phyloP scores from a whole-genome alignment of 805 yeast genomes.

The Monosporozyma aquatica region DNA sequence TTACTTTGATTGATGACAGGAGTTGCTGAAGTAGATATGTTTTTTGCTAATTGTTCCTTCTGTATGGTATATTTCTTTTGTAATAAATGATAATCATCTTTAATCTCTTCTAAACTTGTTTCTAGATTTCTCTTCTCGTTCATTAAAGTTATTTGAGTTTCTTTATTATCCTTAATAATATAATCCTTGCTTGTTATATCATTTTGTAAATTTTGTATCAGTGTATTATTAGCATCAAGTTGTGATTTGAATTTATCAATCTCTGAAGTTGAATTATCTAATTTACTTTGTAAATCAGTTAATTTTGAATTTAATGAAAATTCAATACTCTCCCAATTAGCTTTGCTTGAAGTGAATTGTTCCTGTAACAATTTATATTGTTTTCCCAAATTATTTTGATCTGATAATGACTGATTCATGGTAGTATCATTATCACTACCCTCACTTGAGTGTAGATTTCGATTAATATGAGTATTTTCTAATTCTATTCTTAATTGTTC shows the following conservation, averaged over 20 bases:
- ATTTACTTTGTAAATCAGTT: slow-evolving; percentile 4
- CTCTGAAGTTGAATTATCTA: neutral
- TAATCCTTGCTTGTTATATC: neutral
- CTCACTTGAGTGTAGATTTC: slow-evolving; percentile 1
- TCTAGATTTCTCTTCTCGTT: slow-evolving; percentile 23
- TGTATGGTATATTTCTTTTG: slow-evolving; percentile 22
- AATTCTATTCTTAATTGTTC: slow-evolving; percentile 58
- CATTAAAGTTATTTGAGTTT: slow-evolving; percentile 13
- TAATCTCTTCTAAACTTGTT: slow-evolving; percentile 16
- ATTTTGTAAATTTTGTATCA: slow-evolving; percentile 1
- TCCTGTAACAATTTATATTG: slow-evolving; percentile 42
- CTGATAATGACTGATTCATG: neutral
- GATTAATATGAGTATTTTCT: slow-evolving; percentile 38
- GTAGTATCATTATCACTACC: slow-evolving; percentile 7
- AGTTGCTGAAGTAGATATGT: neutral
- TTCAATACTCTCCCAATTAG: slow-evolving; percentile 78
- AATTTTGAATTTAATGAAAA: slow-evolving; percentile 46
- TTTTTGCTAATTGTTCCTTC: slow-evolving; percentile 18
- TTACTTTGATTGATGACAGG: neutral
- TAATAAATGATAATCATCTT: slow-evolving; percentile 23
- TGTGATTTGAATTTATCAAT: slow-evolving; percentile 7
- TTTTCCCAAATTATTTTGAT: neutral
- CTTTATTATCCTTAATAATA: neutral
- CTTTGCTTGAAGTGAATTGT: slow-evolving; percentile 67
- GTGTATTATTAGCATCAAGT: slow-evolving; percentile 4